Percentiles rank a stretch among this genome's conserved stretches.
Evolutionary conservation across 805 yeast species (phyloP).

Genomic region (Ogataea paradorogensis): DNA sequence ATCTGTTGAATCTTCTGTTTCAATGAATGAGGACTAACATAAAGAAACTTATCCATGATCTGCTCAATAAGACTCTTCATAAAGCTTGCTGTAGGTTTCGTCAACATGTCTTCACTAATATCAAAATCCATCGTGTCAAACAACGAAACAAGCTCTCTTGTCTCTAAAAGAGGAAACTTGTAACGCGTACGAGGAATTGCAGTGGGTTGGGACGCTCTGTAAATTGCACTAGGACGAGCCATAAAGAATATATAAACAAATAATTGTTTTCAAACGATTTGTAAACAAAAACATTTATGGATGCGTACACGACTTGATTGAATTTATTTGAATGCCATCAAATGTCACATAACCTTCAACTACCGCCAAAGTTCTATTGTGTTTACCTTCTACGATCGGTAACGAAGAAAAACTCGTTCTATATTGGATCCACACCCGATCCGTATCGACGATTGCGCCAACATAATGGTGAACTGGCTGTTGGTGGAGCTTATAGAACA

Average conservation of each 20-base stretch:
- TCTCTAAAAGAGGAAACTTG: slow-evolving; percentile 34
- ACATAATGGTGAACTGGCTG: slow-evolving; percentile 66
- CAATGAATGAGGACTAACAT: slow-evolving; percentile 31
- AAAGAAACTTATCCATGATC: slow-evolving; percentile 33
- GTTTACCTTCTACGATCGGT: slow-evolving; percentile 67
- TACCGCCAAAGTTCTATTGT: slow-evolving; percentile 48
- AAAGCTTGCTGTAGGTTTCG: slow-evolving; percentile 32
- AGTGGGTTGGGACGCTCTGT: slow-evolving; percentile 28
- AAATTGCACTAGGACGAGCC: slow-evolving; percentile 38
- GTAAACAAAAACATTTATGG: slow-evolving; percentile 1
- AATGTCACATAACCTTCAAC: slow-evolving; percentile 7
- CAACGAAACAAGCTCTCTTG: slow-evolving; percentile 26
- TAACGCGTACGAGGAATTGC: slow-evolving; percentile 26
- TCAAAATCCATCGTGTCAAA: slow-evolving; percentile 31
- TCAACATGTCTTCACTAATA: slow-evolving; percentile 28
- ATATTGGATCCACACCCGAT: slow-evolving; percentile 81
- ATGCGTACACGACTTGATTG: slow-evolving; percentile 3
- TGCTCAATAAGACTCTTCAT: slow-evolving; percentile 35
- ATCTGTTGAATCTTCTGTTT: slow-evolving; percentile 26
- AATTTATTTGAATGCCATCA: too few relatives aligned
- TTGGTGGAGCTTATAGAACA: slow-evolving; percentile 72
- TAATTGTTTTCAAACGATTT: slow-evolving; percentile 1
- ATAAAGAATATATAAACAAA: slow-evolving; percentile 16
- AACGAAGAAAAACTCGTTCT: slow-evolving; percentile 56
- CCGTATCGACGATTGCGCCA: slow-evolving; percentile 67